Conservation (phyloP, 805 yeast genomes). For the Vanderwaltozyma verrucispora region DNA sequence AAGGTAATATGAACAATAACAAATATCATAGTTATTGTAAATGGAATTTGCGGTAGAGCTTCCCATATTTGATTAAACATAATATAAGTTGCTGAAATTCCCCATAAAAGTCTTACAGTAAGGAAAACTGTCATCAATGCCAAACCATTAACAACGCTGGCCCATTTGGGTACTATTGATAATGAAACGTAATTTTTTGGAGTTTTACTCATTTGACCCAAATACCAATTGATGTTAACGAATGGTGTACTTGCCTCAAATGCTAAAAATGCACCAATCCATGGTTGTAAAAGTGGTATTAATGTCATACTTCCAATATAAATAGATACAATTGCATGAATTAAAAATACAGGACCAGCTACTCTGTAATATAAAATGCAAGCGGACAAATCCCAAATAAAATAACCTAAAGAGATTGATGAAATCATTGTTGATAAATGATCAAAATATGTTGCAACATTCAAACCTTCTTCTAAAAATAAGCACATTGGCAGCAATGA, state of each 20-base stretch:
- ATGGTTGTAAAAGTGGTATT: slow-evolving; percentile 67
- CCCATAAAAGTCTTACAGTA: slow-evolving; percentile 75
- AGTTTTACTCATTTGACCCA: slow-evolving; percentile 1
- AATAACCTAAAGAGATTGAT: slow-evolving; percentile 71
- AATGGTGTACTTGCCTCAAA: slow-evolving; percentile 90
- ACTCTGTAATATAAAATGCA: slow-evolving; percentile 50
- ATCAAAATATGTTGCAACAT: slow-evolving; percentile 56
- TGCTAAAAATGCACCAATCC: slow-evolving; percentile 69
- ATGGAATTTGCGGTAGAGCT: slow-evolving; percentile 36
- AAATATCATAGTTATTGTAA: slow-evolving; percentile 37
- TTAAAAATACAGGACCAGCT: slow-evolving; percentile 69
- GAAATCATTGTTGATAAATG: slow-evolving; percentile 66
- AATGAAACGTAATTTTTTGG: neutral
- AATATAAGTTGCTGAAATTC: slow-evolving; percentile 55
- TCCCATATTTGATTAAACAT: slow-evolving; percentile 40
- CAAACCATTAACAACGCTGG: slow-evolving; percentile 61
- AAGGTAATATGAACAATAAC: slow-evolving; percentile 51
- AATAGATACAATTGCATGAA: slow-evolving; percentile 76
- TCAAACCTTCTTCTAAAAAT: slow-evolving; percentile 35
- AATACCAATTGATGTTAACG: slow-evolving; percentile 80
- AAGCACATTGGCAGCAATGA: slow-evolving; percentile 48
- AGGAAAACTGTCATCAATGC: slow-evolving; percentile 62
- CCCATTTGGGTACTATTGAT: slow-evolving; percentile 36
- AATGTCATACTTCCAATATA: slow-evolving; percentile 56
- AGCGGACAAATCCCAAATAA: slow-evolving; percentile 74